These are phyloP conservation scores for Saccharum hybrid DNA, from an alignment of 202 grass and related monocot species.

Conservation along the genomic window DNA sequence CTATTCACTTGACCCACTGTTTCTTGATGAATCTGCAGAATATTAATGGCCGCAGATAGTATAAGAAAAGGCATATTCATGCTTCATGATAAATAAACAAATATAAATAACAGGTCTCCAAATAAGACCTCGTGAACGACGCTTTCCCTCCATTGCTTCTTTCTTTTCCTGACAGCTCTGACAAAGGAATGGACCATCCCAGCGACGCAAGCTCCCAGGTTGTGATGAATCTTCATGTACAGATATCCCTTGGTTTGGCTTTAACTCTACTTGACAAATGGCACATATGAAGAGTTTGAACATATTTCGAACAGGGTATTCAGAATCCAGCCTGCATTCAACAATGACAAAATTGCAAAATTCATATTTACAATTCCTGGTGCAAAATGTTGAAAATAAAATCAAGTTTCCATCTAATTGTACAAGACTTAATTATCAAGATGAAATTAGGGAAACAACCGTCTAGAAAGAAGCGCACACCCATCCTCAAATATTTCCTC, in stretches of 20 bases:
- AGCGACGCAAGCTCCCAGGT: slow-evolving; percentile 67
- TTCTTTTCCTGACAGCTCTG: slow-evolving; percentile 84
- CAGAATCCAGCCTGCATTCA: slow-evolving; percentile 75
- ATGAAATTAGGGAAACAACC: slow-evolving; percentile 53
- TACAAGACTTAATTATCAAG: slow-evolving; percentile 19
- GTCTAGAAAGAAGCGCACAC: slow-evolving; percentile 70
- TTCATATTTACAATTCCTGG: background rate
- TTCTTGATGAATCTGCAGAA: slow-evolving; percentile 74
- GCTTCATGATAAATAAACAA: background rate
- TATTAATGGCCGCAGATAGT: slow-evolving; percentile 11
- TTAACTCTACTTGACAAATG: slow-evolving; percentile 90
- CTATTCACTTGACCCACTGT: slow-evolving; percentile 70
- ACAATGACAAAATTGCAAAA: slow-evolving; percentile 30
- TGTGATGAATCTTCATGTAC: slow-evolving; percentile 71
- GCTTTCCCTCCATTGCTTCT: slow-evolving; percentile 97
- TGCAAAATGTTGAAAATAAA: background rate
- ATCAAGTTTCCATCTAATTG: slow-evolving; percentile 7
- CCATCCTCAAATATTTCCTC: slow-evolving; percentile 94
- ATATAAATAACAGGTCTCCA: slow-evolving; percentile 27
- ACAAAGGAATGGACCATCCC: slow-evolving; percentile 98
- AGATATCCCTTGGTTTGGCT: slow-evolving; percentile 85
- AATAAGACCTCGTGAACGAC: slow-evolving; percentile 60
- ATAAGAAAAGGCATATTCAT: slow-evolving; percentile 47
- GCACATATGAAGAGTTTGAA: slow-evolving; percentile 99
- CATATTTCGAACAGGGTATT: slow-evolving; percentile 94